phyloP scores from a whole-genome alignment of 2,329 filamentous ascomycete species.

The Phialophora macrospora region DNA sequence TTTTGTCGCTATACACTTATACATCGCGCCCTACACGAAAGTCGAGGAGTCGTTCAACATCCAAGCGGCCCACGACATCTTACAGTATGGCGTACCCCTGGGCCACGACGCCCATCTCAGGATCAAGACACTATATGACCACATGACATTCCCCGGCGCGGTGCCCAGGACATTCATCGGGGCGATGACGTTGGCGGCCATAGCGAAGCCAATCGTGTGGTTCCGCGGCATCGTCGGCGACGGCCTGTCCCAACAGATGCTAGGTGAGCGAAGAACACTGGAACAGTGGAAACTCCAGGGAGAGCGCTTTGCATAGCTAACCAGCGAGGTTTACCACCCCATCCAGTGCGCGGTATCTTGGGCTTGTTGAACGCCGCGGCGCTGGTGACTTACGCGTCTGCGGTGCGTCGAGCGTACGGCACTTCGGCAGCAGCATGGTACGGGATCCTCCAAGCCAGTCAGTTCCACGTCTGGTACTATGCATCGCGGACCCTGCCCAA shows the following conservation, averaged over 20 bases:
- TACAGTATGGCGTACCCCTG: constrained; percentile 74
- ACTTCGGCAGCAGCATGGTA: constrained; percentile 75
- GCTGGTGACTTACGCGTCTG: constrained; percentile 68
- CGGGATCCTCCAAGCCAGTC: constrained; percentile 73
- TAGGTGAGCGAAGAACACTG: constrained; percentile 52
- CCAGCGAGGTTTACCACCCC: neutral
- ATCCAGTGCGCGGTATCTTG: constrained; percentile 71
- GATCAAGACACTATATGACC: constrained; percentile 75
- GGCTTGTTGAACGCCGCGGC: constrained; percentile 75
- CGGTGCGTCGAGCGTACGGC: constrained; percentile 71
- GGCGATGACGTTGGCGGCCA: constrained; percentile 72
- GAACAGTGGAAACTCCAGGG: neutral
- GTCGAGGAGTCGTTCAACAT: constrained; percentile 99
- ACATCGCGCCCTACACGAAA: constrained; percentile 85
- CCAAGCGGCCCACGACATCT: constrained; percentile 88
- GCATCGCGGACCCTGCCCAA: constrained; percentile 90
- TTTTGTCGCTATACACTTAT: constrained; percentile 70
- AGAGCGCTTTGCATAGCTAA: neutral
- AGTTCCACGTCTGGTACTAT: constrained; percentile 95
- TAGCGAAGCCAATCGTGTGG: constrained; percentile 69
- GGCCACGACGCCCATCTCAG: constrained; percentile 54
- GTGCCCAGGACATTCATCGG: constrained; percentile 92
- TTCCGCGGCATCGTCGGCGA: constrained; percentile 51
- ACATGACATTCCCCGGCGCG: constrained; percentile 85
- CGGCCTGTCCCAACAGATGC: constrained; percentile 62